These are phyloP conservation scores for Phytophthora idaei DNA, from an alignment of 352 stramenopile species.

Conservation along the genomic window DNA sequence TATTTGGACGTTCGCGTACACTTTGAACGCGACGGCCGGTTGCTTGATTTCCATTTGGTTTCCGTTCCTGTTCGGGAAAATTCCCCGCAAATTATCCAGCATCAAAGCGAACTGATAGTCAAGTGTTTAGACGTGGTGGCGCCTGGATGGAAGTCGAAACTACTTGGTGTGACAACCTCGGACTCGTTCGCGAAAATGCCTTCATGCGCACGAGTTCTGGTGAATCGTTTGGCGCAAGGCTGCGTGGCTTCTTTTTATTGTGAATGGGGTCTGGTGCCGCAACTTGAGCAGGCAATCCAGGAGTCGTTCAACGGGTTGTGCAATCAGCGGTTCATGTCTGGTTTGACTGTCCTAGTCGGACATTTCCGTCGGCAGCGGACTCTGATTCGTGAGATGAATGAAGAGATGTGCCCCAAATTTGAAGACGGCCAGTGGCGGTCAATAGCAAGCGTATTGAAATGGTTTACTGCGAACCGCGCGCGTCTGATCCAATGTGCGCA, in stretches of 20 bases:
- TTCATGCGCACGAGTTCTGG: constrained; percentile 11
- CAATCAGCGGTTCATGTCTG: constrained; percentile 28
- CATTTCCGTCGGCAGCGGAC: constrained; percentile 29
- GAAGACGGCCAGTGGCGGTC: constrained; percentile 33
- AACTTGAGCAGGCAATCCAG: constrained; percentile 31
- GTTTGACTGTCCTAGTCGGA: constrained; percentile 20
- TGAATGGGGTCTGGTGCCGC: constrained; percentile 20
- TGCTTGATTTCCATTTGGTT: constrained; percentile 38
- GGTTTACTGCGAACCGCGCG: constrained; percentile 22
- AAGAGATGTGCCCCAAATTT: constrained; percentile 33
- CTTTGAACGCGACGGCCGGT: constrained; percentile 26
- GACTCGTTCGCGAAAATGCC: constrained; percentile 23
- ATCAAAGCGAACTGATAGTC: constrained; percentile 21
- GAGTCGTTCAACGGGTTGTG: constrained; percentile 28
- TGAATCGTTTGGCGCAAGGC: constrained; percentile 19
- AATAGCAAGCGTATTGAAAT: constrained; percentile 26
- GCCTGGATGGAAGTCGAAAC: constrained; percentile 24
- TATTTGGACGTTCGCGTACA: constrained; percentile 35
- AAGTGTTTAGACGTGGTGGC: constrained; percentile 36
- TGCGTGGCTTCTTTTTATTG: constrained; percentile 26
- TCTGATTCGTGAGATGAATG: constrained; percentile 35
- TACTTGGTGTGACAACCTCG: constrained; percentile 28
- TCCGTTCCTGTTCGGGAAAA: constrained; percentile 33
- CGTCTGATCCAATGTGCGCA: constrained; percentile 25
- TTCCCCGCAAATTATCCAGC: constrained; percentile 19